Conservation (phyloP, 2,329 filamentous ascomycete species). For the Clonostachys byssicola region DNA sequence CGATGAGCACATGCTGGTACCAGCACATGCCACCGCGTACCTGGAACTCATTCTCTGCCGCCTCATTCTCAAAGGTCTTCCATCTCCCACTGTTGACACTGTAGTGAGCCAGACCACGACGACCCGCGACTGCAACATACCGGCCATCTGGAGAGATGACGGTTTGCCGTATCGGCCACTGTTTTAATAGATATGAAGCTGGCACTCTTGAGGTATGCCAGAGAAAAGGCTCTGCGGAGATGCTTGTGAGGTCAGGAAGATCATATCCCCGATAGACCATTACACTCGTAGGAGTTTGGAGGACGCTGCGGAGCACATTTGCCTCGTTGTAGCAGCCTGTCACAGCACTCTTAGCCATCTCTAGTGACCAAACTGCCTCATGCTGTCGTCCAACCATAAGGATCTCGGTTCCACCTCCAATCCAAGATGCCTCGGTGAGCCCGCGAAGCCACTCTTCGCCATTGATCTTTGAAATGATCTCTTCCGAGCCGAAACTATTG, state of each 20-base stretch:
- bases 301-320: conserved; percentile 82
- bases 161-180: conserved; percentile 88
- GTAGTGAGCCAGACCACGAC: conserved; percentile 89
- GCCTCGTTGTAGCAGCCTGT: conserved; percentile 88
- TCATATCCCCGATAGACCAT: conserved; percentile 95
- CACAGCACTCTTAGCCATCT: conserved; percentile 92
- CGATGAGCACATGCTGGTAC: conserved; percentile 93
- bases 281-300: conserved; percentile 83
- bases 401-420: conserved; percentile 83
- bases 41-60: conserved; percentile 83
- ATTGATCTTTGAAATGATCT: conserved; percentile 58
- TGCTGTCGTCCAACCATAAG: conserved; percentile 68
- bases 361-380: conserved; percentile 79
- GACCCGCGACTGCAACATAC: conserved; percentile 94
- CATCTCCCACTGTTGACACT: conserved; percentile 91
- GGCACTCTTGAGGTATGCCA: conserved; percentile 94
- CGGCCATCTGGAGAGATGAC: conserved; percentile 88
- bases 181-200: conserved; percentile 76
- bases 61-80: conserved; percentile 85
- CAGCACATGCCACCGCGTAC: conserved; percentile 97
- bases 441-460: conserved; percentile 83
- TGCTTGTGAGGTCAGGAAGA: conserved; percentile 81
- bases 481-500: conserved; percentile 74
- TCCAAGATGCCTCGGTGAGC: conserved; percentile 75
- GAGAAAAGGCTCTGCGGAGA: conserved; percentile 87